Evolutionary conservation across 1,139 yeast genomes (phyloP), one percentile per base, ranked within the genome.

Genomic region (Saccharomyces hybrid): DNA sequence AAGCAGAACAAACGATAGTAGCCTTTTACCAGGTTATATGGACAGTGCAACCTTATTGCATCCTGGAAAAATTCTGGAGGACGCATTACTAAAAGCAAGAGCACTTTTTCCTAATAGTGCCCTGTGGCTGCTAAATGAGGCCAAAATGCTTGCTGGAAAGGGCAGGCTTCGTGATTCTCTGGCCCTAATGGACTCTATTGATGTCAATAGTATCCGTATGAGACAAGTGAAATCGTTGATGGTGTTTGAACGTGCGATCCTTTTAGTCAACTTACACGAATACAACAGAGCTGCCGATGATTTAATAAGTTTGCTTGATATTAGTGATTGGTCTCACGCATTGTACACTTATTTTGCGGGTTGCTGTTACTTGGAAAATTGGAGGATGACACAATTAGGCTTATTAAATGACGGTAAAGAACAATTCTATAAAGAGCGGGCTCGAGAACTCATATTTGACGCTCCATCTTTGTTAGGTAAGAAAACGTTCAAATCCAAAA

Each of bases 241-340:
- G 67, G 77, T 87, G 2, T 93, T 89, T 67, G 97, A 93, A 70
- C 77, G 93, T 61, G 93, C 95, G 6, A 85, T 85, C 78, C 80
- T 88, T 57, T 77, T 87, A 58, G 81, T 88, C 2, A 86, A 86
- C 64, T 73, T 86, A 55, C 96, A 89, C 68, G 79, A 82, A 55
- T 90, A 81, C 63, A 97, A 88, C 62, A 75, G 81, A 57, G 96
- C 97, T 0, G 96, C 96, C 0, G 74, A 77, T 27, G 91, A 86
- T 63, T 85, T 88, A 62, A 72, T 85, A 50, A 75, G 78, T 49
- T 76, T 91, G 65, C 76, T 88, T 48, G 83, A 85, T 48, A 79
- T 89, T 58, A 91, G 88, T 67, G 81, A 93, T 9, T 93, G 97
- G 96, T 89, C 97, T 3, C 95, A 88, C 66, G 93, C 95, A 6